Base-by-base conservation (phyloP, 495 filamentous ascomycete species). In the Penicillium steckii region DNA sequence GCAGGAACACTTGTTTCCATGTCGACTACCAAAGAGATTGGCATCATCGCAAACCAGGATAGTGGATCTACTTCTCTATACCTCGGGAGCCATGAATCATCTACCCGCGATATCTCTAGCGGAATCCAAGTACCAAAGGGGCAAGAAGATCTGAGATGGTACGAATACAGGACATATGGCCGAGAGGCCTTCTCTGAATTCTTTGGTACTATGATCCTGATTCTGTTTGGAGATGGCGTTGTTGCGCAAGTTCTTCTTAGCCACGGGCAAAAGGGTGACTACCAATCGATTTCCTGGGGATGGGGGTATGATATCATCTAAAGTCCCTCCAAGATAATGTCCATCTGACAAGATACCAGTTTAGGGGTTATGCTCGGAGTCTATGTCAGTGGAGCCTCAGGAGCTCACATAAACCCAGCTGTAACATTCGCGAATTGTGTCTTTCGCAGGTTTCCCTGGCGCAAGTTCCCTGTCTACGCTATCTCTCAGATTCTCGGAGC, bases 321-420 rank as follows among this genome's bases (percentile, higher is more conserved):
- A 9, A 24, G 10, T 30, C 8, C 50, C 6, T 21, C 19, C 17
- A 13, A 23, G 13, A 22, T 32, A n/a, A n/a, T n/a, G n/a, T 8
- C 17, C 15, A 10, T 22, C 18, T 27, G 21, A 7, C n/a, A 13
- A 21, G 26, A 3, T 19, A 8, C 10, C 44, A 73, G 72, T 42
- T 61, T 77, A 27, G 85, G 80, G 3, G 80, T 86, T 22, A 85
- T 87, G 83, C 70, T 88, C 1, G 85, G 82, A n/a, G 75, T 86
- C 27, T 87, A 87, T 55, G 74, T 76, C 8, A 80, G 77, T 42
- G 80, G 80, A 26, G 69, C 78, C 48, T 79, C 75, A 19, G 85
- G 85, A 27, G 80, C 74, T 3, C 82, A 85, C 58, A 72, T 88
- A 57, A 87, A 88, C 53, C 83, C 85, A 7, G 84, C 82, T 22